A percentile compares a stretch with the other conserved stretches of the same genome.
Evolutionary conservation across 306 rosid species (phyloP).

Genomic region (Geum urbanum): DNA sequence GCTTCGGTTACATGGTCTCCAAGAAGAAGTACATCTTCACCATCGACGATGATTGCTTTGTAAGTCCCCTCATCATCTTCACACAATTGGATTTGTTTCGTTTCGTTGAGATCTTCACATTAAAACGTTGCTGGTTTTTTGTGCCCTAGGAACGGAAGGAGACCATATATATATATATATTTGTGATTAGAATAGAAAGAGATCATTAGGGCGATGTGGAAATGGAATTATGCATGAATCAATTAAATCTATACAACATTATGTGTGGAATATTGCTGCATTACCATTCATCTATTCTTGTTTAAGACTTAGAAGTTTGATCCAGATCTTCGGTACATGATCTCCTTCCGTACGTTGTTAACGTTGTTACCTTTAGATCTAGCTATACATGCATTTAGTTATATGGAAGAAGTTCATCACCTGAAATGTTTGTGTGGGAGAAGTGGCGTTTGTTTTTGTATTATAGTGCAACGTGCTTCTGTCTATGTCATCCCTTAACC

Average conservation of each 20-base stretch:
- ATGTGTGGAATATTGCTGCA: too few relatives aligned
- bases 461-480: background rate
- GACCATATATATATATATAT: too few relatives aligned
- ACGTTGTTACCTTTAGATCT: too few relatives aligned
- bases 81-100: background rate
- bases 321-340: too few relatives aligned
- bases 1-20: slow-evolving; percentile 95
- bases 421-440: background rate
- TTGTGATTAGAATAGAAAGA: background rate
- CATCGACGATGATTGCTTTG: slow-evolving; percentile 90
- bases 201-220: background rate
- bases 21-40: slow-evolving; percentile 89
- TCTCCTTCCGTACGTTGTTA: too few relatives aligned
- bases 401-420: background rate
- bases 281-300: too few relatives aligned
- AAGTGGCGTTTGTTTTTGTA: background rate
- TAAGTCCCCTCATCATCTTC: slow-evolving; percentile 25
- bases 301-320: background rate
- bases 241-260: background rate
- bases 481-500: background rate
- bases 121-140: background rate
- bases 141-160: background rate
- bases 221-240: background rate
- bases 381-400: too few relatives aligned
- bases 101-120: background rate